Evolutionary conservation across 495 filamentous ascomycete genomes (phyloP), one percentile per base, ranked within the genome.

Genomic region (Sporormia fimetaria): DNA sequence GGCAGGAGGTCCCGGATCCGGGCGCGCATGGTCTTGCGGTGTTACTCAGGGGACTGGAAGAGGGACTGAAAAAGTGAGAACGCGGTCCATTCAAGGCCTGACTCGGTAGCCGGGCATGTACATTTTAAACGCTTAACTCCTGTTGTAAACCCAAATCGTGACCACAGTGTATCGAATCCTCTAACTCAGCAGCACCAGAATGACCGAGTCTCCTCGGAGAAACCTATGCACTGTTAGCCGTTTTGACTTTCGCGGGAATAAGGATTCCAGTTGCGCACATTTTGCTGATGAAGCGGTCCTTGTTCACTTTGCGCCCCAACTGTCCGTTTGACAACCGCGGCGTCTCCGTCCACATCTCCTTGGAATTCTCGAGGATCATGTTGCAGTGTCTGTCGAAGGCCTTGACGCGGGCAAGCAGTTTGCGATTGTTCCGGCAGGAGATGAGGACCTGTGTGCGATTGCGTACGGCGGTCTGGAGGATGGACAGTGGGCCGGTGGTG

Each of bases 331-430:
- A 67, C 17, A 72, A 60, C 49, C 83, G 75, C 24, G 90, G 87
- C 39, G 79, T 86, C 67, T 98, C 90, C 4, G 86, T 94, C 90
- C 90, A 98, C 87, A 98, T 96, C 69, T 98, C 90, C 70, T 96
- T 98, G 24, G 88, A 85, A 52, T 92, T 92, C 73, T 94, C 87
- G 23, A 93, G 66, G n/a, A 94, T 82, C 87, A 93, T 92, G 66
- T 93, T 93, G 69, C 84, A 87, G 67, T 96, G 92, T 51, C 90
- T 76, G 63, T 95, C 87, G 60, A 87, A 87, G 8, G 82, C 81
- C 65, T 86, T 86, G 40, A 87, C 80, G 10, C 81, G 71, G 14
- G 81, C 83, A 33, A 86, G 71, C 14, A 87, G 64, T 63, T 87
- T 87, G 52, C 86, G 75, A 69, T 90, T 84, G 68, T 87, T 88